These are phyloP conservation scores for Daldinia sp. DNA, from an alignment of 2,329 filamentous ascomycete species.

Conservation along the genomic window DNA sequence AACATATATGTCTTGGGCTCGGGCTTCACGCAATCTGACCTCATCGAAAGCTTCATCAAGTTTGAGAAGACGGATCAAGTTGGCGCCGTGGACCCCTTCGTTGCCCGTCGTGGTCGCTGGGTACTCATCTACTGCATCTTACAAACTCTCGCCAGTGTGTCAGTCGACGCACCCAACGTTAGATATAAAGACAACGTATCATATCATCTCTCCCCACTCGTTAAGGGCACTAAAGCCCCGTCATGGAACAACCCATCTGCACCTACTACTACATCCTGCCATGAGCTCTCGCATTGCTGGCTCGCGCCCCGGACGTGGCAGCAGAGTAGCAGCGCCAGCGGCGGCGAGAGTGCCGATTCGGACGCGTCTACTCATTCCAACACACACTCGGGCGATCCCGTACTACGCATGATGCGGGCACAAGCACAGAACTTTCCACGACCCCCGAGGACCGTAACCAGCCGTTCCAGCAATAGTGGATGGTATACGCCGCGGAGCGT, in stretches of 20 bases:
- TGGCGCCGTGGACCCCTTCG: constrained; percentile 64
- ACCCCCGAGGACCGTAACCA: constrained; percentile 41
- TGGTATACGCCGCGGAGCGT: constrained; percentile 44
- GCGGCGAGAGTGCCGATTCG: constrained; percentile 41
- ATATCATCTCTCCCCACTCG: constrained; percentile 68
- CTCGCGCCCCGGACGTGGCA: constrained; percentile 57
- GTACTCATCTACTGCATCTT: constrained; percentile 70
- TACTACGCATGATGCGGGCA: constrained; percentile 47
- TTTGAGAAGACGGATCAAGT: constrained; percentile 68
- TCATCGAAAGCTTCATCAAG: constrained; percentile 67
- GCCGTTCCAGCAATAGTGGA: constrained; percentile 35
- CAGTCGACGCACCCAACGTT: constrained; percentile 67
- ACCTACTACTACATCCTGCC: constrained; percentile 54
- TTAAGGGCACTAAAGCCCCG: constrained; percentile 64
- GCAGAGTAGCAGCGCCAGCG: constrained; percentile 29
- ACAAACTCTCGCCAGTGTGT: constrained; percentile 69
- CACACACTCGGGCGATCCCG: constrained; percentile 36
- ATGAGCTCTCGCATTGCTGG: constrained; percentile 68
- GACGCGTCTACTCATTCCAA: constrained; percentile 39
- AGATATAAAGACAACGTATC: constrained; percentile 63
- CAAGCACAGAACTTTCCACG: constrained; percentile 44
- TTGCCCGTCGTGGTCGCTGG: constrained; percentile 70
- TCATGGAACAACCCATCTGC: constrained; percentile 63
- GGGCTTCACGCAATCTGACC: constrained; percentile 64
- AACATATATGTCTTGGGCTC: constrained; percentile 69